A percentile compares a stretch with the other conserved stretches of the same genome.
These are phyloP conservation scores for Lobosporangium transversale DNA, from an alignment of 192 early-diverging fungal genomes.

Conservation along the genomic window DNA sequence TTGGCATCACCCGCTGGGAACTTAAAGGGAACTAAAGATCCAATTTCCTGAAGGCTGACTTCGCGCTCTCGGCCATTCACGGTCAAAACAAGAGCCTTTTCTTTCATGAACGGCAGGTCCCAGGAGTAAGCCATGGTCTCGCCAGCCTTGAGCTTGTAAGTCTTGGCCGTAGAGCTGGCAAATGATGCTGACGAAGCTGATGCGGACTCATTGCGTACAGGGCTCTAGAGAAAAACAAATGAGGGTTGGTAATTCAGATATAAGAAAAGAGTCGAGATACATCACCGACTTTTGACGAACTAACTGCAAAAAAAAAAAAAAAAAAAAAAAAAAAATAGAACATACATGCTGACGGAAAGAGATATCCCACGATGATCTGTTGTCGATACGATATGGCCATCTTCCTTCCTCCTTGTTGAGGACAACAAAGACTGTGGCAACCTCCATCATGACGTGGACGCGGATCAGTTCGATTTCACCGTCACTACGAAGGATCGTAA, in stretches of 20 bases:
- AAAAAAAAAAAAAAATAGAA: background rate
- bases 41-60: conserved; percentile 91
- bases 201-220: conserved; percentile 13
- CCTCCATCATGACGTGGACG: conserved; percentile 85
- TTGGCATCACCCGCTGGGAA: conserved; percentile 68
- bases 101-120: conserved; percentile 83
- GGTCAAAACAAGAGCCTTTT: conserved; percentile 79
- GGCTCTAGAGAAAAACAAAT: conserved; percentile 14
- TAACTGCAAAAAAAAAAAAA: conserved; percentile 2
- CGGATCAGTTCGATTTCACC: conserved; percentile 74
- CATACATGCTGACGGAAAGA: conserved; percentile 82
- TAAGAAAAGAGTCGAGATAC: background rate
- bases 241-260: background rate
- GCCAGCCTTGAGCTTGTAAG: conserved; percentile 61
- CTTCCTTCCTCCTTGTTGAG: conserved; percentile 76
- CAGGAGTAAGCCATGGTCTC: conserved; percentile 84
- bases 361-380: conserved; percentile 76
- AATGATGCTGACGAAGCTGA: conserved; percentile 36
- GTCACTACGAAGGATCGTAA: conserved; percentile 78
- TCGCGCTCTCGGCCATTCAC: conserved; percentile 80
- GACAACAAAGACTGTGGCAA: conserved; percentile 91
- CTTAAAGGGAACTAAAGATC: conserved; percentile 84
- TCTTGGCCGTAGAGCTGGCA: conserved; percentile 52
- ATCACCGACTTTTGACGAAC: no score
- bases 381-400: conserved; percentile 94